Evolutionary conservation across 257 asterid species (phyloP).

Genomic region (Jaltomata sinuosa): DNA sequence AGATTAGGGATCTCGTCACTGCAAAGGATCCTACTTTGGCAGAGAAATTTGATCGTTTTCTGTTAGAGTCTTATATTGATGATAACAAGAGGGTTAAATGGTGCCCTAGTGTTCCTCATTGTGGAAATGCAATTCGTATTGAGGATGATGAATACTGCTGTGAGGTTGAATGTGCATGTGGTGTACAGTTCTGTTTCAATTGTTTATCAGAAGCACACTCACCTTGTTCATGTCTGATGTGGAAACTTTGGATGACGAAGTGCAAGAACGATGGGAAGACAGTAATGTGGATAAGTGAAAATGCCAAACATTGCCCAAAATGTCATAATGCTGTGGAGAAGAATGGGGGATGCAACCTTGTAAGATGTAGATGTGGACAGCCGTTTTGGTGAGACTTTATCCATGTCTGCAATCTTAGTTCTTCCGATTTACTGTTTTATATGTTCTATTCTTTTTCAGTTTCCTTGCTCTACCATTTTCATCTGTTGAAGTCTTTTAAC

Average conservation of each 20-base stretch:
- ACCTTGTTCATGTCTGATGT: slow-evolving; percentile 62
- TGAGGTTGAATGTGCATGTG: slow-evolving; percentile 56
- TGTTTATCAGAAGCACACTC: slow-evolving; percentile 48
- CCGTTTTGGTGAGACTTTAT: slow-evolving; percentile 39
- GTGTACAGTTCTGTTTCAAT: slow-evolving; percentile 45
- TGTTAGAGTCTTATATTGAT: slow-evolving; percentile 53
- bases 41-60: slow-evolving; percentile 44
- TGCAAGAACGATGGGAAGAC: slow-evolving; percentile 23
- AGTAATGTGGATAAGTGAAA: slow-evolving; percentile 24
- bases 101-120: slow-evolving; percentile 65
- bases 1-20: slow-evolving; percentile 32
- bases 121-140: slow-evolving; percentile 50
- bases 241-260: slow-evolving; percentile 43
- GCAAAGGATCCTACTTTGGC: slow-evolving; percentile 29
- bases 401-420: not conserved
- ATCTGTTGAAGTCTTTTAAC: not conserved
- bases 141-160: slow-evolving; percentile 29
- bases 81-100: slow-evolving; percentile 52
- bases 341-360: slow-evolving; percentile 56
- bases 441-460: not conserved
- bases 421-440: not conserved
- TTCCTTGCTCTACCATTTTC: not conserved
- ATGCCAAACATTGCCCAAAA: slow-evolving; percentile 41
- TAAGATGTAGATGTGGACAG: slow-evolving; percentile 41
- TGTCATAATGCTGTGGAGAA: slow-evolving; percentile 48